Conservation (phyloP, 495 filamentous ascomycete species). For the Neurospora hispaniola region DNA sequence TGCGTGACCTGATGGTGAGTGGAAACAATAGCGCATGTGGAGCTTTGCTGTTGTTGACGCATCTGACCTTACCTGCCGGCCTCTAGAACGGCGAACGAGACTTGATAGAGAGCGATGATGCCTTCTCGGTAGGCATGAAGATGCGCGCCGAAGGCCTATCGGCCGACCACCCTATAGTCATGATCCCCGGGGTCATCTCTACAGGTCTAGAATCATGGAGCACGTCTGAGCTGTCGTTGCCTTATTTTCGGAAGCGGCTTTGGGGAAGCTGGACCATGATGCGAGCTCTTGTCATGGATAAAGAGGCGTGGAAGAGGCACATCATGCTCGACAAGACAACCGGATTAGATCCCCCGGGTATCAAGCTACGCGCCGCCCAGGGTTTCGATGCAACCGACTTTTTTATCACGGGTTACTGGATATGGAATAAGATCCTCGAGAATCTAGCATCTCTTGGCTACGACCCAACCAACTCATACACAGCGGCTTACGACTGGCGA, state of each 20-base stretch:
- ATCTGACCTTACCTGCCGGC: conserved; percentile 7
- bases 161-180: conserved; percentile 84
- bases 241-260: conserved; percentile 84
- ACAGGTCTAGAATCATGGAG: conserved; percentile 97
- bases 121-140: conserved; percentile 80
- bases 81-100: conserved; percentile 71
- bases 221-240: conserved; percentile 65
- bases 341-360: conserved; percentile 81
- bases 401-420: conserved; percentile 86
- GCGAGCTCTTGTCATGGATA: conserved; percentile 83
- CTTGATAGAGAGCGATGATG: conserved; percentile 73
- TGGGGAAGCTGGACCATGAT: conserved; percentile 99
- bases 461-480: conserved; percentile 91
- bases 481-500: conserved; percentile 96
- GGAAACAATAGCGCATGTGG: neutral
- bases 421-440: conserved; percentile 97
- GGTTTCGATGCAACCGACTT: conserved; percentile 99
- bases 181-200: conserved; percentile 96
- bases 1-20: conserved; percentile 67
- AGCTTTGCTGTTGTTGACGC: neutral
- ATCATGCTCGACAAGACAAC: conserved; percentile 92
- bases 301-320: conserved; percentile 87
- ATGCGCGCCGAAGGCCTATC: conserved; percentile 69
- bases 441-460: conserved; percentile 93
- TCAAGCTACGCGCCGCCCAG: conserved; percentile 90